Conservation (phyloP, 176 grass and related monocot genomes). For the Alloteropsis semialata region DNA sequence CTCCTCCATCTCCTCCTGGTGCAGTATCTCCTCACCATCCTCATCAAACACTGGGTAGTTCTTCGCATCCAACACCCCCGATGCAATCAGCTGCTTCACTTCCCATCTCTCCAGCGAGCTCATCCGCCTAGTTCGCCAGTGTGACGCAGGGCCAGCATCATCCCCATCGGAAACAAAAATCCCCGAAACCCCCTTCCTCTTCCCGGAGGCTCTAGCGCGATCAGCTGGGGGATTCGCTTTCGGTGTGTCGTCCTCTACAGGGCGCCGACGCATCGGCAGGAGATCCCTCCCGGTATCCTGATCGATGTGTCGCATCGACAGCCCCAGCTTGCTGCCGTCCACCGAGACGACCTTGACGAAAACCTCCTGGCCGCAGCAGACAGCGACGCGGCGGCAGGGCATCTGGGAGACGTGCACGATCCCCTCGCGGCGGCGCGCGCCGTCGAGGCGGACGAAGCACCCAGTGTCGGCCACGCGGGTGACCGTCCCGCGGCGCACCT, state of each 20-base stretch:
- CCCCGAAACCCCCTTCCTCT: conserved; percentile 73
- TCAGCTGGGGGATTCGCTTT: conserved; percentile 63
- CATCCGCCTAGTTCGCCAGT: conserved; percentile 68
- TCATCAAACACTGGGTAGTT: conserved; percentile 84
- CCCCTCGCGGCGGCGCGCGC: conserved; percentile 57
- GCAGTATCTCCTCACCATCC: conserved; percentile 74
- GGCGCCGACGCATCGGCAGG: conserved; percentile 59
- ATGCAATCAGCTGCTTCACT: conserved; percentile 82
- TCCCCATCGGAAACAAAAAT: conserved; percentile 75
- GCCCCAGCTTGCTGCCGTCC: conserved; percentile 68
- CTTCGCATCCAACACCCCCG: conserved; percentile 67
- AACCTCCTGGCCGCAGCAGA: conserved; percentile 70
- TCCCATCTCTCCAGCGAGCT: conserved; percentile 96
- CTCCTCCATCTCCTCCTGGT: conserved; percentile 94
- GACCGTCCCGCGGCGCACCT: conserved; percentile 72
- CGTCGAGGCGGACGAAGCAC: conserved; percentile 79
- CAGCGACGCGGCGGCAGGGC: conserved; percentile 50
- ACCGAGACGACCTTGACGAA: conserved; percentile 79
- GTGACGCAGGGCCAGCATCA: conserved; percentile 43
- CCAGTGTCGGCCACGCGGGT: conserved; percentile 75
- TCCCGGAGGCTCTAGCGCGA: conserved; percentile 24
- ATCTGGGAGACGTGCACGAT: conserved; percentile 91
- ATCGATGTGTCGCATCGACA: conserved; percentile 83
- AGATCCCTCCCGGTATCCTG: conserved; percentile 87
- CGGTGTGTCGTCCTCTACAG: conserved; percentile 43